Conservation (phyloP, 176 grass and related monocot genomes). For the Pontederia paniculata region DNA sequence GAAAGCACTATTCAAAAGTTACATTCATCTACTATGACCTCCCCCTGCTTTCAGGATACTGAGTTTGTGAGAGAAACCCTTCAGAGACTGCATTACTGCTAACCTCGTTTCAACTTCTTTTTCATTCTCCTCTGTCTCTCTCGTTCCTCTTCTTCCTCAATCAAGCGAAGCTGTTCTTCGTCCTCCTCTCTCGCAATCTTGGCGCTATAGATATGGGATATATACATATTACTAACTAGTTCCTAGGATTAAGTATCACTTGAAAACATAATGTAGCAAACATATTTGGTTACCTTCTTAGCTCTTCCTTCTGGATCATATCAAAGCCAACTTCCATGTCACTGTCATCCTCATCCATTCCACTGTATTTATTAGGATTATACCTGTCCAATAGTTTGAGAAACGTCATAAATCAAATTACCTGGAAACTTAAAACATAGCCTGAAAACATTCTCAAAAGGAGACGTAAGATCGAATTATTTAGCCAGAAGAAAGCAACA, state of each 20-base stretch:
- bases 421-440: neutral
- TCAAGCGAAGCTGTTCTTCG: constrained; percentile 45
- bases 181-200: constrained; percentile 63
- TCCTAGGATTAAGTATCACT: neutral
- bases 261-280: neutral
- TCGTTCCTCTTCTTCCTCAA: constrained; percentile 47
- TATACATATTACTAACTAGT: neutral
- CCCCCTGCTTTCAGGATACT: no score
- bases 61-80: no score
- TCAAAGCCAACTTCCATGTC: constrained; percentile 72
- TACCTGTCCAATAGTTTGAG: constrained; percentile 52
- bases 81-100: neutral
- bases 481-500: no score
- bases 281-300: constrained; percentile 34
- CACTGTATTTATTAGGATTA: constrained; percentile 36
- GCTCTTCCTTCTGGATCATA: constrained; percentile 72
- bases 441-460: neutral
- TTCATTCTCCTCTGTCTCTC: constrained; percentile 36
- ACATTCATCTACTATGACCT: no score
- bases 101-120: constrained; percentile 26
- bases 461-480: no score
- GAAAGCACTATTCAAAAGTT: no score
- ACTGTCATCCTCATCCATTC: constrained; percentile 47
- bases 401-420: constrained; percentile 1
- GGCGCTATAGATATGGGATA: constrained; percentile 22